These are phyloP conservation scores for Tuber umbilicatum DNA, from an alignment of 495 filamentous ascomycete species.

Conservation along the genomic window DNA sequence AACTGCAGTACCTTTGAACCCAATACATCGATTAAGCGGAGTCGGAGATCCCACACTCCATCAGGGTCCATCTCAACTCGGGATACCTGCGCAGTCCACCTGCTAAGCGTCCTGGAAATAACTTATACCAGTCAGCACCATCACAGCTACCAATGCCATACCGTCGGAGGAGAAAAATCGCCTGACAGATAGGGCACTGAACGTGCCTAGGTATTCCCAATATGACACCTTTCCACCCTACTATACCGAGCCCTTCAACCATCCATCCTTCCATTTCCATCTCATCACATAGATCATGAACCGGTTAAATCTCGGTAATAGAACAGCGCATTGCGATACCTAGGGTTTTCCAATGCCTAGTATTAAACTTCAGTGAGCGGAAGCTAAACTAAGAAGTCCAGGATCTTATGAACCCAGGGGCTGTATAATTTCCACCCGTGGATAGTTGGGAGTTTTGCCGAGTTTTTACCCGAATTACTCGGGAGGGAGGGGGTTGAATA, in stretches of 20 bases:
- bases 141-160: background rate
- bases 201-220: background rate
- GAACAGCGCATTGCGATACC: background rate
- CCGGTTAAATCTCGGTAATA: background rate
- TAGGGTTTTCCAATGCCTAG: background rate
- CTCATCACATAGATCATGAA: background rate
- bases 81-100: constrained; percentile 31
- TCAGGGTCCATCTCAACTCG: constrained; percentile 31
- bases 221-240: background rate
- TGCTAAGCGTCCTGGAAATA: constrained; percentile 17
- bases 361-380: background rate
- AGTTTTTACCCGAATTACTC: background rate
- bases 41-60: constrained; percentile 26
- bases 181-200: background rate
- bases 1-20: constrained; percentile 22
- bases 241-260: background rate
- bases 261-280: background rate
- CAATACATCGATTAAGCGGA: background rate
- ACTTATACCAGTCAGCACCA: background rate
- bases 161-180: background rate
- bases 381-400: background rate
- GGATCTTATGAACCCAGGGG: background rate
- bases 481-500: background rate
- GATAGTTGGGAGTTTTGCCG: background rate
- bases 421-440: background rate